Conservation (phyloP, 495 filamentous ascomycete genomes). For the Monascus purpureus region DNA sequence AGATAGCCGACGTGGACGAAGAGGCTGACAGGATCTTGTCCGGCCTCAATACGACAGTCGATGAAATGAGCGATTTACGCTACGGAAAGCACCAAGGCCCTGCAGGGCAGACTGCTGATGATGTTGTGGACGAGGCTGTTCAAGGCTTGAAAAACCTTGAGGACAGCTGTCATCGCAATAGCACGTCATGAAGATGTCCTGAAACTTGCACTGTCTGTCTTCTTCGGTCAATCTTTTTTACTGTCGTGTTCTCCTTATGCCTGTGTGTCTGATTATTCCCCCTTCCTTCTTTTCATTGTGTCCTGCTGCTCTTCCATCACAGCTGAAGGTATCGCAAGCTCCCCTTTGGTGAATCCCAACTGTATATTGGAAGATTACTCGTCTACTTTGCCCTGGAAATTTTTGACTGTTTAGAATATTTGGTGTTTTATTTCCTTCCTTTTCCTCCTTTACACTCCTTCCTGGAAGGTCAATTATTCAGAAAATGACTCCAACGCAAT, state of each 20-base stretch:
- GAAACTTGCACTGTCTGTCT: neutral
- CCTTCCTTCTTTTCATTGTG: neutral
- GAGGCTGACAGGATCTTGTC: constrained; percentile 47
- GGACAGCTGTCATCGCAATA: constrained; percentile 39
- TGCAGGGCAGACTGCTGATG: constrained; percentile 37
- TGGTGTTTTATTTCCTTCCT: no score
- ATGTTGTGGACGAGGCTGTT: constrained; percentile 45
- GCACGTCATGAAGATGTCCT: neutral
- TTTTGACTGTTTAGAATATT: no score
- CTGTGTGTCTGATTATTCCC: neutral
- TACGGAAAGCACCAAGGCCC: constrained; percentile 60
- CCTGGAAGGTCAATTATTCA: no score
- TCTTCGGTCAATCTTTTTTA: neutral
- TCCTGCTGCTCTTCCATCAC: no score
- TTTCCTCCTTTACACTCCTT: no score
- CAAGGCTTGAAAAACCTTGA: constrained; percentile 42
- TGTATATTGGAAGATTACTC: no score
- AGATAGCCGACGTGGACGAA: constrained; percentile 47
- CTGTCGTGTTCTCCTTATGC: neutral
- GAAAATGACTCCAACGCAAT: no score
- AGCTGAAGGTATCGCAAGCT: no score
- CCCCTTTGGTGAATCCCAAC: no score
- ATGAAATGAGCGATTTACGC: constrained; percentile 65
- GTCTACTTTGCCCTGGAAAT: no score
- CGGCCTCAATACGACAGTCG: constrained; percentile 47